Percentiles rank a stretch among this genome's conserved stretches.
phyloP scores from a whole-genome alignment of 2,329 filamentous ascomycete genomes.

The Didymella glomerata region DNA sequence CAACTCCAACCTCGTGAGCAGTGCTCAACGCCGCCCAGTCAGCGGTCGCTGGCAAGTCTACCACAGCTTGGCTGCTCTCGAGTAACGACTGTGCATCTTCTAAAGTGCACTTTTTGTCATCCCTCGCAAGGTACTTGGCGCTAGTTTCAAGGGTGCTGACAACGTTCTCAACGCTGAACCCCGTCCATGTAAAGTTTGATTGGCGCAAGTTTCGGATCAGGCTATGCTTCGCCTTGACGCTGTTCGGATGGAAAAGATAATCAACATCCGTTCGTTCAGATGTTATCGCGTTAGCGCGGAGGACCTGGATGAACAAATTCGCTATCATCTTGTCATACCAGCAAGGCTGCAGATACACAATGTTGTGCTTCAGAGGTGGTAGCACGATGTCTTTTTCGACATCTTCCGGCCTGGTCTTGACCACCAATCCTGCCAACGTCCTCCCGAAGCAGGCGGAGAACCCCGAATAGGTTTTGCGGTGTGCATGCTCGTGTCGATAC shows the following conservation, averaged over 20 bases:
- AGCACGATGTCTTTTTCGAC: slow-evolving; percentile 70
- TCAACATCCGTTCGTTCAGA: slow-evolving; percentile 84
- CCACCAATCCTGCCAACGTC: slow-evolving; percentile 79
- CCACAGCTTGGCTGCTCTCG: slow-evolving; percentile 72
- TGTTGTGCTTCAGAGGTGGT: slow-evolving; percentile 75
- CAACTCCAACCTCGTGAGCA: slow-evolving; percentile 81
- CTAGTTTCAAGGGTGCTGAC: slow-evolving; percentile 70
- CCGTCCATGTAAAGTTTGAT: slow-evolving; percentile 86
- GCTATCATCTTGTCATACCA: slow-evolving; percentile 84
- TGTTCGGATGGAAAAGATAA: slow-evolving; percentile 86
- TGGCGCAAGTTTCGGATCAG: slow-evolving; percentile 82
- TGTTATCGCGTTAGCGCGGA: slow-evolving; percentile 86
- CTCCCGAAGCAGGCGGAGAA: slow-evolving; percentile 68
- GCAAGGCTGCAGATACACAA: slow-evolving; percentile 79
- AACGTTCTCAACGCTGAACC: slow-evolving; percentile 72
- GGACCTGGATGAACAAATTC: slow-evolving; percentile 84
- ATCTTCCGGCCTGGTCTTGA: slow-evolving; percentile 80
- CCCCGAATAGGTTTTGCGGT: slow-evolving; percentile 64
- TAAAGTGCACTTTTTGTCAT: slow-evolving; percentile 64
- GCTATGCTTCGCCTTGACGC: slow-evolving; percentile 70
- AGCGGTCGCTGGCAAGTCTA: slow-evolving; percentile 65
- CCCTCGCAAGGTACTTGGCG: slow-evolving; percentile 70
- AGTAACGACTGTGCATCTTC: slow-evolving; percentile 69
- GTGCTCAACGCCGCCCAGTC: slow-evolving; percentile 73
- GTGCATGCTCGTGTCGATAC: slow-evolving; percentile 58